These are phyloP conservation scores for Seiridium cupressi DNA, from an alignment of 2,329 filamentous ascomycete species.

Conservation along the genomic window DNA sequence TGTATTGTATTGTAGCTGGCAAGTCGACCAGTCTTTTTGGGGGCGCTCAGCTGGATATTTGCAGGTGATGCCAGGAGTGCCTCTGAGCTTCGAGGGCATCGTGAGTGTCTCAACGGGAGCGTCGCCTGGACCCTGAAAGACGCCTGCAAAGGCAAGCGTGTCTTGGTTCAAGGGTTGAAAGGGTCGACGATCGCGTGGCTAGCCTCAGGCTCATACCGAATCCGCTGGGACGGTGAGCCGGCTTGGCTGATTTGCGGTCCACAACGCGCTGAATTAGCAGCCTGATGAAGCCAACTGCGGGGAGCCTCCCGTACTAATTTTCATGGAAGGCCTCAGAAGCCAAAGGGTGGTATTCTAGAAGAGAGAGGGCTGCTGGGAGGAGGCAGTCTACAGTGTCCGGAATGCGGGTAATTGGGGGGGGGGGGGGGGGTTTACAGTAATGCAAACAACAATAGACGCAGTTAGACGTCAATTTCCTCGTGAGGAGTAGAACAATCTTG, in stretches of 20 bases:
- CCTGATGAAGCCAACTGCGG: conserved; percentile 1
- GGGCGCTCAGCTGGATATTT: neutral
- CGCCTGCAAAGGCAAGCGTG: neutral
- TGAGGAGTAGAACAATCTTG: too few relatives aligned
- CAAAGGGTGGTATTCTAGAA: too few relatives aligned
- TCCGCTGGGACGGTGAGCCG: neutral
- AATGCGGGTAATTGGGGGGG: too few relatives aligned
- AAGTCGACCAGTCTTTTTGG: too few relatives aligned
- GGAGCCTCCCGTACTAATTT: conserved; percentile 1
- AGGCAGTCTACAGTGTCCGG: too few relatives aligned
- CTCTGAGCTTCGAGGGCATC: neutral
- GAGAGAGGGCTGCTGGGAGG: too few relatives aligned
- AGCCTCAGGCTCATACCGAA: conserved; percentile 3
- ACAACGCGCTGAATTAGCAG: conserved; percentile 2
- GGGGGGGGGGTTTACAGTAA: too few relatives aligned
- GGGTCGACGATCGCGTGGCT: neutral
- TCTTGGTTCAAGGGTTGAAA: neutral
- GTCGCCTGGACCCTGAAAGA: neutral
- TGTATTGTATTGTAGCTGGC: too few relatives aligned
- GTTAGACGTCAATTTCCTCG: too few relatives aligned
- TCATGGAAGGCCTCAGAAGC: conserved; percentile 6
- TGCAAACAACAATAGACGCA: too few relatives aligned
- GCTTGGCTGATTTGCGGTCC: neutral
- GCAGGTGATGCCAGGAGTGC: too few relatives aligned
- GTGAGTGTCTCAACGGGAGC: neutral